Evolutionary conservation across 371 early-diverging fungal species (phyloP), one percentile per base, ranked within the genome.

Genomic region (Mucor lusitanicus): DNA sequence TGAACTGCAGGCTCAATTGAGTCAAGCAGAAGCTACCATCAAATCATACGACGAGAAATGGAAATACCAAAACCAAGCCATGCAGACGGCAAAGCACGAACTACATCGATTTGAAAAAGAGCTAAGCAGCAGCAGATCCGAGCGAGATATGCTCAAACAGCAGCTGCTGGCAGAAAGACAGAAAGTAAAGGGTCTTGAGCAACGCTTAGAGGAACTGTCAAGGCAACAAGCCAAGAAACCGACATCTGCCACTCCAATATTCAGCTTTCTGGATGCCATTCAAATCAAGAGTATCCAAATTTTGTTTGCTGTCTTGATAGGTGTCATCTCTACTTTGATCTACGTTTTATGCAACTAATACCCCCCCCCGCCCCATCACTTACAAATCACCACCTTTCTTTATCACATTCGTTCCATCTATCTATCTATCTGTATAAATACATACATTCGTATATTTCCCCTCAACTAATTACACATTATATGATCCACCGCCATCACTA

Each of bases 31-130:
- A 48, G 23, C 12, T 2, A 40, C 40, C 11, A 61, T 73, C 9
- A 54, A 33, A 28, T 37, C 60, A 0, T 73, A 46, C 33, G 61
- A 66, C 30, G 55, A 67, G 9, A 69, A 67, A 44, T 73, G 70
- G 64, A 60, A 32, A 33, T 9, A 54, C 32, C 74, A 73, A 44
- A 63, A 63, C 8, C 61, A 63, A 64, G 61, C 74, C 3, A 69
- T 73, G 11, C 25, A 61, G 40, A 63, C 74, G 27, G 74, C 74
- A 8, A 73, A 73, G 23, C n/a, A 57, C 9, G 67, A 69, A 23
- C 28, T 73, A 8, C 56, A 42, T n/a, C 33, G 55, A 15, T 46
- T 65, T 23, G 66, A 72, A 27, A 64, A 55, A 61, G 62, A 68
- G 46, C 28, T 68, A 15, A 33, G 37, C 3, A 25, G 19, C 11